Base-by-base conservation (phyloP, 1,284 basidiomycete species). In the Apiotrichum akiyoshidainum region DNA sequence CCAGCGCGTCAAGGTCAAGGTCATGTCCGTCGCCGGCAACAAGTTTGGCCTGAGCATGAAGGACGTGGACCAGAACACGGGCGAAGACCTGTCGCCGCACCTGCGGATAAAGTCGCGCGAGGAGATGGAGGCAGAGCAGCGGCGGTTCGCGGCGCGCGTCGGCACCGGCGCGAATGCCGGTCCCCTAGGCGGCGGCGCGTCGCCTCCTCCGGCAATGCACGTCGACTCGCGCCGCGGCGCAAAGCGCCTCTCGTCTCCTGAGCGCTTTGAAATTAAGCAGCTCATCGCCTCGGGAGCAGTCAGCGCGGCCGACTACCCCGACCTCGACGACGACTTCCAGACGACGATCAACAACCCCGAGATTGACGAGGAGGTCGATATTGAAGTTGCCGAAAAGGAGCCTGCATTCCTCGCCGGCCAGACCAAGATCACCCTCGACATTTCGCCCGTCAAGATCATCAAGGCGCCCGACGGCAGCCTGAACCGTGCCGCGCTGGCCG, bases 241-340 rank as follows among this genome's bases (percentile, higher is more conserved):
- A 1, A 95, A 95, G 74, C 86, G 96, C 17, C 80, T 99, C 57
- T 95, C 95, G 1, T 94, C 91, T 31, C 96, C 96, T 0, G 96
- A 99, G 77, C 86, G 96, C 22, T 99, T 95, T 92, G 96, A 99
- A 80, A 91, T 99, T 77, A 97, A 98, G 76, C 96, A 99, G 76
- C 85, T 99, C 59, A 97, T 99, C 62, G 92, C 96, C 0, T 96
- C 92, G 44, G 96, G 96, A 49, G 90, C 87, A 7, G 85, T 97
- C 48, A 87, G 88, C 67, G 89, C 94, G 9, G 88, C 91, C 13
- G 96, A 99, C 50, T 98, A 97, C 72, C 95, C 95, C 4, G 93
- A 99, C 60, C 81, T 99, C 34, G 90, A 97, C 67, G 94, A 98
- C 67, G 92, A 96, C 68, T 86, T 91, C 70, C 83, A 80, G 60